Percentiles rank a stretch among this genome's conserved stretches.
phyloP scores from a whole-genome alignment of 2,329 filamentous ascomycete genomes.

The Pseudogymnoascus sp. region DNA sequence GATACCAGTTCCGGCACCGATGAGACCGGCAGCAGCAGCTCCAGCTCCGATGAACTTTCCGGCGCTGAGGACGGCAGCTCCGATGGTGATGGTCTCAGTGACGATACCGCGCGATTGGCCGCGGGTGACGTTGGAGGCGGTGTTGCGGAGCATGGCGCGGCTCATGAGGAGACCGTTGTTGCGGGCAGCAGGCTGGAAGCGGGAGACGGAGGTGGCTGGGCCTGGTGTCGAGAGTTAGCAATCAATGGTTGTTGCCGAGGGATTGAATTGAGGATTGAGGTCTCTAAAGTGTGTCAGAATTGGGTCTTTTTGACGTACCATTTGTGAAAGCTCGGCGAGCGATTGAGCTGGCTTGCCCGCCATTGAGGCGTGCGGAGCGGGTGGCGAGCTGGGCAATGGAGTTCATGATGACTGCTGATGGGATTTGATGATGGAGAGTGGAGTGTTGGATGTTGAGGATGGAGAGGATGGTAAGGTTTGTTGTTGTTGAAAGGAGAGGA shows the following conservation, averaged over 20 bases:
- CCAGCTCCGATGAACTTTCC: slow-evolving; percentile 23
- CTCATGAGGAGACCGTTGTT: slow-evolving; percentile 20
- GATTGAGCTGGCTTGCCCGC: slow-evolving; percentile 19
- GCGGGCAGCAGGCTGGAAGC: slow-evolving; percentile 18
- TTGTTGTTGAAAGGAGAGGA: slow-evolving; percentile 9
- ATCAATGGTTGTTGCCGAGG: not conserved
- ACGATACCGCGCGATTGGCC: slow-evolving; percentile 20
- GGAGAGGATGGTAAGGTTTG: not conserved
- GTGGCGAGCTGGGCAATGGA: slow-evolving; percentile 18
- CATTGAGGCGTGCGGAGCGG: slow-evolving; percentile 19
- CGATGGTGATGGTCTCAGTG: slow-evolving; percentile 21
- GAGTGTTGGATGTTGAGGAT: slow-evolving; percentile 10
- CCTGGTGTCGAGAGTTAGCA: slow-evolving; percentile 17
- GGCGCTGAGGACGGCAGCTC: slow-evolving; percentile 20
- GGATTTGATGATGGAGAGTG: slow-evolving; percentile 15
- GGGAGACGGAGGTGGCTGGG: slow-evolving; percentile 19
- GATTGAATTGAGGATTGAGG: not conserved
- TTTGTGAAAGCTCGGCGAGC: slow-evolving; percentile 22
- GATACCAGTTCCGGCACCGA: slow-evolving; percentile 34
- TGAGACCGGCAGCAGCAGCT: slow-evolving; percentile 23
- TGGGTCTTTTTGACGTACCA: slow-evolving; percentile 18
- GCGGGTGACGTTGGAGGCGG: slow-evolving; percentile 18
- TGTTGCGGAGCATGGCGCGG: slow-evolving; percentile 20
- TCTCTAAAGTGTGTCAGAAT: not conserved
- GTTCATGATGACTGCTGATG: slow-evolving; percentile 23